phyloP scores from a whole-genome alignment of 1,284 basidiomycete genomes.

The Moesziomyces aphidis region DNA sequence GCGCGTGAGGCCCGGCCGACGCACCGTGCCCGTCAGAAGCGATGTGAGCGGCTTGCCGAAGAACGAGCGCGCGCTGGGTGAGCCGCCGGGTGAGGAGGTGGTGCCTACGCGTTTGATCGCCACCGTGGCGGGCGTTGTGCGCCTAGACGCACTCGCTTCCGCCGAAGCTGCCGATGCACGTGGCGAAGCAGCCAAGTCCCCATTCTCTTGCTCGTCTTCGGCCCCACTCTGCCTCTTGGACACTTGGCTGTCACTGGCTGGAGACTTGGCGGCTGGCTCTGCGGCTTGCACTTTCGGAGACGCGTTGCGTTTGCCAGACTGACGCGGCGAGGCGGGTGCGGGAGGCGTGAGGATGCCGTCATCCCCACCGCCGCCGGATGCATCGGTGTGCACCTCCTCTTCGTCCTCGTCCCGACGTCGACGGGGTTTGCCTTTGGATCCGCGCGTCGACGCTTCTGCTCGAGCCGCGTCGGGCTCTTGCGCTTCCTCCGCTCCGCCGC shows the following conservation, averaged over 20 bases:
- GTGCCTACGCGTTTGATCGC: slow-evolving; percentile 28
- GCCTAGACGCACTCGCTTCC: background rate
- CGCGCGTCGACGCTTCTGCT: background rate
- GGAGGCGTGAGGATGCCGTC: slow-evolving; percentile 29
- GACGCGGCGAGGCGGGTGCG: slow-evolving; percentile 14
- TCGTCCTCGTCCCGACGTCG: slow-evolving; percentile 2
- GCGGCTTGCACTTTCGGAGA: slow-evolving; percentile 22
- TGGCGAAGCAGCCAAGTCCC: too few relatives aligned
- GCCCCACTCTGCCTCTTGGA: too few relatives aligned
- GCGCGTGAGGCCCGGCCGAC: slow-evolving; percentile 42
- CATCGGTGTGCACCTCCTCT: background rate
- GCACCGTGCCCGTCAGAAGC: slow-evolving; percentile 17
- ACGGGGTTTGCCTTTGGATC: background rate
- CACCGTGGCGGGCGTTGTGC: slow-evolving; percentile 9
- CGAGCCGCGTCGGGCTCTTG: background rate
- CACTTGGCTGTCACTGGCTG: too few relatives aligned
- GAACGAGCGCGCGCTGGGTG: slow-evolving; percentile 24
- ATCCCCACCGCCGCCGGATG: background rate
- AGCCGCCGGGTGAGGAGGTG: background rate
- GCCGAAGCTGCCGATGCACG: too few relatives aligned
- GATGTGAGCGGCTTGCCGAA: slow-evolving; percentile 44
- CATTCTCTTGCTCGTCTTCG: too few relatives aligned
- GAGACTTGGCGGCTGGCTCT: background rate
- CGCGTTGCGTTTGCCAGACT: slow-evolving; percentile 19
- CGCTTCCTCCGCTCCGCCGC: background rate